Conservation (phyloP, 208 protist genomes). For the Leishmania major region DNA sequence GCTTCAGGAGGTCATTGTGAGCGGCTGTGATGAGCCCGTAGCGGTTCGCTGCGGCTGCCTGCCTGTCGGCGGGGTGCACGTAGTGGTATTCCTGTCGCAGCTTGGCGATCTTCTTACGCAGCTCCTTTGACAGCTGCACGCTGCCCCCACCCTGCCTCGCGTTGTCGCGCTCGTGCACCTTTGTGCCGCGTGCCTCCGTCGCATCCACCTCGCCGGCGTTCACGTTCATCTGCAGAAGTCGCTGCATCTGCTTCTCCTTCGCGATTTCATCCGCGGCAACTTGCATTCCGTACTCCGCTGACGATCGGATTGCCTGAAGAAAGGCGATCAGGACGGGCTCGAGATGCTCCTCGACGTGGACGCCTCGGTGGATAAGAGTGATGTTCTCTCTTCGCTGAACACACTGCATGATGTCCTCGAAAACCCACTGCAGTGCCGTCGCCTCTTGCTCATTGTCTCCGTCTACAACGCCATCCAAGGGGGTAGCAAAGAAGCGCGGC, state of each 20-base stretch:
- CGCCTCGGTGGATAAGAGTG: slow-evolving; percentile 82
- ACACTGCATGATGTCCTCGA: slow-evolving; percentile 58
- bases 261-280: slow-evolving; percentile 89
- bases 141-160: slow-evolving; percentile 14
- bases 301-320: slow-evolving; percentile 55
- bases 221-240: slow-evolving; percentile 80
- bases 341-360: slow-evolving; percentile 56
- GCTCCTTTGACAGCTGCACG: slow-evolving; percentile 51
- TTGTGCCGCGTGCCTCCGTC: slow-evolving; percentile 23
- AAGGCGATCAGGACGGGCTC: slow-evolving; percentile 66
- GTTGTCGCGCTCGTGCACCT: slow-evolving; percentile 18
- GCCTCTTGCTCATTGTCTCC: slow-evolving; percentile 34
- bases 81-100: slow-evolving; percentile 54
- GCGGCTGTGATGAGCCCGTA: slow-evolving; percentile 79
- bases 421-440: slow-evolving; percentile 48
- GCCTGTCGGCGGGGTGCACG: slow-evolving; percentile 31
- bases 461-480: slow-evolving; percentile 64
- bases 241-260: slow-evolving; percentile 92
- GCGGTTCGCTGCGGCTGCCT: slow-evolving; percentile 34
- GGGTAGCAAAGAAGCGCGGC: slow-evolving; percentile 70
- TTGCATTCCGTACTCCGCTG: slow-evolving; percentile 88
- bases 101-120: slow-evolving; percentile 45
- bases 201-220: slow-evolving; percentile 24
- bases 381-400: slow-evolving; percentile 81
- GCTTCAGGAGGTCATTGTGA: slow-evolving; percentile 62